These are phyloP conservation scores for Stephanodiscus triporus DNA, from an alignment of 108 stramenopile species.

Conservation along the genomic window DNA sequence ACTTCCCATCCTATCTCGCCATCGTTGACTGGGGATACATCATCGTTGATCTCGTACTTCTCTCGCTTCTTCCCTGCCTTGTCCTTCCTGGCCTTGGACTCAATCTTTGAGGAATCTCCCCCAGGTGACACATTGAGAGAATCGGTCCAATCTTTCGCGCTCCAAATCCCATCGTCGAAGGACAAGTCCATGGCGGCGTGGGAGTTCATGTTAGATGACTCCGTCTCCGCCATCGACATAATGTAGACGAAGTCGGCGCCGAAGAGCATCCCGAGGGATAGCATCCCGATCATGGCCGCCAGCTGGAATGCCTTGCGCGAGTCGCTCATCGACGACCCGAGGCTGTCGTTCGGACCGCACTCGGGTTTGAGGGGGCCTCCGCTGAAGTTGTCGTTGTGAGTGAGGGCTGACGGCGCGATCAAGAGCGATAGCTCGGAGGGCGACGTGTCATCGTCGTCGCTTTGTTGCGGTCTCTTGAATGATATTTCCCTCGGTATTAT, in stretches of 20 bases:
- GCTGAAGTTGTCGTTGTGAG: constrained; percentile 10
- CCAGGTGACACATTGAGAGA: neutral
- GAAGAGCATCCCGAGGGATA: constrained; percentile 19
- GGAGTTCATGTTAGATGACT: neutral
- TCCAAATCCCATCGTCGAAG: too few relatives aligned
- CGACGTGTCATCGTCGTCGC: constrained; percentile 15
- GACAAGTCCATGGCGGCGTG: neutral
- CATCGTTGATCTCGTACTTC: neutral
- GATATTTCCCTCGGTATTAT: constrained; percentile 31
- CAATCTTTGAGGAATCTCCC: neutral
- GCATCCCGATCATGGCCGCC: constrained; percentile 21
- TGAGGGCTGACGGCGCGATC: constrained; percentile 20
- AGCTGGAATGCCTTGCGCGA: constrained; percentile 30
- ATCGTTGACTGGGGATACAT: neutral
- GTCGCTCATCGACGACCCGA: neutral
- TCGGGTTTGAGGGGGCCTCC: neutral
- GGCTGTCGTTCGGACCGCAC: neutral
- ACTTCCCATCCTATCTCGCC: neutral
- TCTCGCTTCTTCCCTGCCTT: constrained; percentile 14
- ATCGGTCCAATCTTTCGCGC: too few relatives aligned
- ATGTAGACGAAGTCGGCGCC: constrained; percentile 15
- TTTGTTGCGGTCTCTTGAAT: constrained; percentile 15
- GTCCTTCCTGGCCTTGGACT: constrained; percentile 9
- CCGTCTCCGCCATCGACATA: neutral
- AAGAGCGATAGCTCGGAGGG: constrained; percentile 28